These are phyloP conservation scores for Aspergillus vadensis DNA, from an alignment of 2,329 filamentous ascomycete species.

Conservation along the genomic window DNA sequence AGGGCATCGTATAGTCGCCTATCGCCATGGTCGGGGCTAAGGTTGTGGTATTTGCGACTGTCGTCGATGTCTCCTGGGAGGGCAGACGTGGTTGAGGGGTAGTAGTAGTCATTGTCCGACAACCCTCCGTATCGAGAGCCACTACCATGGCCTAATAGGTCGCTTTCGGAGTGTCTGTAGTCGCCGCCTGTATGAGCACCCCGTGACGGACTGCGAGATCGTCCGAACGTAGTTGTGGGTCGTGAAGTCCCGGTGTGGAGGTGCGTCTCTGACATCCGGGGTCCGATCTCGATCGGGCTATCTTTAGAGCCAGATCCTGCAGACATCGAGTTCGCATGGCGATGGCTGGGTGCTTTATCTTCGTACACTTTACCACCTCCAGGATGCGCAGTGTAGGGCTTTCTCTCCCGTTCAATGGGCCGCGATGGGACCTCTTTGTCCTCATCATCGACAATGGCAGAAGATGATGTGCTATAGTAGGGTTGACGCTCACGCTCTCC, in stretches of 20 bases:
- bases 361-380: slow-evolving; percentile 61
- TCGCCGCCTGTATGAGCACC: slow-evolving; percentile 26
- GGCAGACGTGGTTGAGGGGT: slow-evolving; percentile 25
- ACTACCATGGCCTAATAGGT: slow-evolving; percentile 31
- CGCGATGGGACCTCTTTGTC: slow-evolving; percentile 47
- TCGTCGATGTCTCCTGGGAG: slow-evolving; percentile 29
- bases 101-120: slow-evolving; percentile 29
- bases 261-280: slow-evolving; percentile 60
- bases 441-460: slow-evolving; percentile 43
- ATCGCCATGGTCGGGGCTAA: slow-evolving; percentile 29
- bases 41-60: slow-evolving; percentile 31
- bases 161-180: slow-evolving; percentile 41
- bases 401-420: slow-evolving; percentile 65
- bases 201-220: slow-evolving; percentile 38
- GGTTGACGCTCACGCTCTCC: slow-evolving; percentile 44
- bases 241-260: slow-evolving; percentile 21
- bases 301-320: slow-evolving; percentile 55
- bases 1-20: slow-evolving; percentile 28
- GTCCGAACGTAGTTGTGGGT: slow-evolving; percentile 16
- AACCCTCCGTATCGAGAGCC: slow-evolving; percentile 22
- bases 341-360: slow-evolving; percentile 29
- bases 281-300: slow-evolving; percentile 56
- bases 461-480: slow-evolving; percentile 38
- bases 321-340: slow-evolving; percentile 30
- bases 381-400: slow-evolving; percentile 63